Conservation (phyloP, 192 early-diverging fungal species). For the Coemansia furcata region DNA sequence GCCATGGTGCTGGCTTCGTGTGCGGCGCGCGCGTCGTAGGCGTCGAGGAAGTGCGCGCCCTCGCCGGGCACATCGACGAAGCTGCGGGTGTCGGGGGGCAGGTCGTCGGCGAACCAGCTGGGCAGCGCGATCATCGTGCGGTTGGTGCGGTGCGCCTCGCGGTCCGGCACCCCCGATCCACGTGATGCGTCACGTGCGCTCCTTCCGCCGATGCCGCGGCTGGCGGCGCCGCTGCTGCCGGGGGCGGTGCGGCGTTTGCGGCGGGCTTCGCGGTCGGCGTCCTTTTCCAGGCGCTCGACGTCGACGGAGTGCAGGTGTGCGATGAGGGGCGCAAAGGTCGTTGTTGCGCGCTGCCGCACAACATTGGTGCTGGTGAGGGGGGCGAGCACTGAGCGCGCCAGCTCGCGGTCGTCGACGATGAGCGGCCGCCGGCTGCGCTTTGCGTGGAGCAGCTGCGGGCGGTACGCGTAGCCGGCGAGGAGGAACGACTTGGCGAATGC, state of each 20-base stretch:
- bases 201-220: neutral
- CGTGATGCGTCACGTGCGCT: neutral
- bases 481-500: constrained; percentile 80
- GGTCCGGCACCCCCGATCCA: constrained; percentile 14
- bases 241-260: constrained; percentile 60
- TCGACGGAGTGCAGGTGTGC: constrained; percentile 65
- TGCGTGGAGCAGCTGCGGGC: constrained; percentile 58
- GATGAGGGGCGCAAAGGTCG: constrained; percentile 64
- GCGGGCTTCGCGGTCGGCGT: constrained; percentile 77
- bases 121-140: constrained; percentile 48
- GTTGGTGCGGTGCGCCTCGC: constrained; percentile 39
- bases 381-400: constrained; percentile 68
- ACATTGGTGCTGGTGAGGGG: constrained; percentile 40
- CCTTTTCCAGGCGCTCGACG: constrained; percentile 80
- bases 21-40: constrained; percentile 32
- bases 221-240: neutral
- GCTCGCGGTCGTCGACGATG: constrained; percentile 71
- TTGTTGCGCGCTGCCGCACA: constrained; percentile 53
- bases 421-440: constrained; percentile 4
- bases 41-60: constrained; percentile 50
- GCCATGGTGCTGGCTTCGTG: constrained; percentile 31
- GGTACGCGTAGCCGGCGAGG: constrained; percentile 77
- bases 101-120: constrained; percentile 43
- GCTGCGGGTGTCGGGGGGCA: constrained; percentile 47
- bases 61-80: constrained; percentile 42